These are phyloP conservation scores for Chlorella sp. DNA, from an alignment of 139 green algal genomes.

Conservation along the genomic window DNA sequence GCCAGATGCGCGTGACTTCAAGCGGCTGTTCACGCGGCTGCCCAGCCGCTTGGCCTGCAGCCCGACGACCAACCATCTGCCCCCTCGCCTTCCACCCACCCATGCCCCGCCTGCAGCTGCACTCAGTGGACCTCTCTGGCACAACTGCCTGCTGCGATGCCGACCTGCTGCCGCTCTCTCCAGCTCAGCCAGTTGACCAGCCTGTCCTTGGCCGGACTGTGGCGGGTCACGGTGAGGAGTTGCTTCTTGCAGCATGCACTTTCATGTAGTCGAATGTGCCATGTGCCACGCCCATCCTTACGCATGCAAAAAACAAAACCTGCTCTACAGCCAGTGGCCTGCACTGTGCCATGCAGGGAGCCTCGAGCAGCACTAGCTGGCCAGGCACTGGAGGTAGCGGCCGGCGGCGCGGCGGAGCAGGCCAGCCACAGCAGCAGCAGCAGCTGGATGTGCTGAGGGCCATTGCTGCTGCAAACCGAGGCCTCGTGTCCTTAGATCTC, in stretches of 20 bases:
- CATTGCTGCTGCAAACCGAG: neutral
- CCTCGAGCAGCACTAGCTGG: neutral
- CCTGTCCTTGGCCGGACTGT: conserved; percentile 9
- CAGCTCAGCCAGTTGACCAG: neutral
- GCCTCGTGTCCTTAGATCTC: neutral
- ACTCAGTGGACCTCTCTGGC: neutral
- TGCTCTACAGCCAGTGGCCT: neutral
- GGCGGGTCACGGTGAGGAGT: neutral
- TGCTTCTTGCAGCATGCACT: neutral
- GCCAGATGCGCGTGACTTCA: neutral
- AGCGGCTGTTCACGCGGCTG: no score
- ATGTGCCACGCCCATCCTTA: neutral
- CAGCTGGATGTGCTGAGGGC: conserved; percentile 1
- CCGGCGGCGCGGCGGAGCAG: neutral
- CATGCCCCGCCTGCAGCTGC: conserved; percentile 3
- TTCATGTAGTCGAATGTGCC: neutral
- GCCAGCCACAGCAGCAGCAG: neutral
- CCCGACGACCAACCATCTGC: neutral
- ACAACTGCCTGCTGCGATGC: neutral
- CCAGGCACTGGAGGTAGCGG: neutral
- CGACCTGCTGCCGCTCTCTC: conserved; percentile 7
- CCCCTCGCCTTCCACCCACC: neutral
- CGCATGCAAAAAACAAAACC: no score
- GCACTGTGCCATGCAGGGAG: neutral
- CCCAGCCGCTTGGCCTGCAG: no score